Conservation (phyloP, 768 basidiomycete genomes). For the Leccinum aurantiacum region DNA sequence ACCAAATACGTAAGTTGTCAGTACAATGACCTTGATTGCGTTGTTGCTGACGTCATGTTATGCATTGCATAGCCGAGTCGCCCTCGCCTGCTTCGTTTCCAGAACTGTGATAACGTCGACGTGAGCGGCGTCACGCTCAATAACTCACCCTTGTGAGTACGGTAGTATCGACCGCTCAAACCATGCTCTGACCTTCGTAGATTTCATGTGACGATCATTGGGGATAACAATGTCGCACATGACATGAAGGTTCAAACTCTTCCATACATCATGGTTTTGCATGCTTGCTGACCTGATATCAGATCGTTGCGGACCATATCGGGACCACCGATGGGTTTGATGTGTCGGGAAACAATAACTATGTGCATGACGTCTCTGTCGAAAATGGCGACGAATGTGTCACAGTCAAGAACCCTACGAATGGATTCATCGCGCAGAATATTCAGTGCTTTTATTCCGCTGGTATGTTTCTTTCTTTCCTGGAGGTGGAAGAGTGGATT, state of each 20-base stretch:
- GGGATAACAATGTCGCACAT: conserved; percentile 9
- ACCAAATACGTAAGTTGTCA: conserved; percentile 1
- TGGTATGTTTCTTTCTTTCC: neutral
- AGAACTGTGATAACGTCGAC: conserved; percentile 5
- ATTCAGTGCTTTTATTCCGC: conserved; percentile 12
- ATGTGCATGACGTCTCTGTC: conserved; percentile 35
- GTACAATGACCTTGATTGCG: neutral
- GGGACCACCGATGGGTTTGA: conserved; percentile 12
- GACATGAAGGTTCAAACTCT: conserved; percentile 10
- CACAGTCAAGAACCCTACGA: conserved; percentile 34
- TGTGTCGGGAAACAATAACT: conserved; percentile 31
- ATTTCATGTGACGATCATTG: conserved; percentile 12
- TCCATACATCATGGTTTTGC: neutral
- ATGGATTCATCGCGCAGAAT: conserved; percentile 17
- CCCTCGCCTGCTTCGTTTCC: conserved; percentile 9
- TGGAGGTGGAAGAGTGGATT: neutral
- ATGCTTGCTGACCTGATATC: neutral
- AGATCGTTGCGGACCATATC: conserved; percentile 17
- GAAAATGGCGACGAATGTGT: conserved; percentile 36
- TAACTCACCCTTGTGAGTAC: conserved; percentile 12
- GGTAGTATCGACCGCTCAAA: neutral
- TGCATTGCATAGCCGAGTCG: conserved; percentile 1
- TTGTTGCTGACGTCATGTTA: neutral
- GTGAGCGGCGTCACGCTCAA: conserved; percentile 16
- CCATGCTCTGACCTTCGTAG: conserved; percentile 1